phyloP scores from a whole-genome alignment of 148 eudicot genomes.

The Chenopodium suecicum region DNA sequence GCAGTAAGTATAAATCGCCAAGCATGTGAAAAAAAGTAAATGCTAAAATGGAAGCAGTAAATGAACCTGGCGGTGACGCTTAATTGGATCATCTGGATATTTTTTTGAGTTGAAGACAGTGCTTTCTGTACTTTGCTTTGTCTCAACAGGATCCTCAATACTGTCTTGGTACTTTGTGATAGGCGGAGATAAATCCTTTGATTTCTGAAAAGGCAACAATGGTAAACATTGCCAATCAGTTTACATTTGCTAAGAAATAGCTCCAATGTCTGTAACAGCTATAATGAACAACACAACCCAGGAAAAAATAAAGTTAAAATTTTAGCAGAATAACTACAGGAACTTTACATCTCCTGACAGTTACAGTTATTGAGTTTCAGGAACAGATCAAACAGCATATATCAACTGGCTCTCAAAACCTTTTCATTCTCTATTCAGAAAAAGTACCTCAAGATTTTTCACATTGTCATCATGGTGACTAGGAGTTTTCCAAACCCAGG shows the following conservation, averaged over 20 bases:
- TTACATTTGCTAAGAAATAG: slow-evolving; percentile 5
- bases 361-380: not conserved
- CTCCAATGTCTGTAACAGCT: not conserved
- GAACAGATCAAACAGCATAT: not conserved
- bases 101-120: slow-evolving; percentile 29
- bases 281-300: slow-evolving; percentile 1
- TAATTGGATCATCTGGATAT: slow-evolving; percentile 57
- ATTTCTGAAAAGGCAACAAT: slow-evolving; percentile 33
- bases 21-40: slow-evolving; percentile 11
- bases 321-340: slow-evolving; percentile 2
- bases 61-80: slow-evolving; percentile 72
- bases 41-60: slow-evolving; percentile 3
- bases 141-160: slow-evolving; percentile 32
- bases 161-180: slow-evolving; percentile 30
- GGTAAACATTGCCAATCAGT: slow-evolving; percentile 16
- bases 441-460: slow-evolving; percentile 50
- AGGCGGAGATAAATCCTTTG: slow-evolving; percentile 39
- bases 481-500: slow-evolving; percentile 93
- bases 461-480: slow-evolving; percentile 35
- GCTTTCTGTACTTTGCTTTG: slow-evolving; percentile 38
- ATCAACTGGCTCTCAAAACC: slow-evolving; percentile 11
- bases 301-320: not conserved
- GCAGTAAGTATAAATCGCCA: not conserved
- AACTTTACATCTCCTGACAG: not conserved
- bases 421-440: slow-evolving; percentile 7